Conservation (phyloP, 345 rosid genomes). For the Dipteronia sinensis region DNA sequence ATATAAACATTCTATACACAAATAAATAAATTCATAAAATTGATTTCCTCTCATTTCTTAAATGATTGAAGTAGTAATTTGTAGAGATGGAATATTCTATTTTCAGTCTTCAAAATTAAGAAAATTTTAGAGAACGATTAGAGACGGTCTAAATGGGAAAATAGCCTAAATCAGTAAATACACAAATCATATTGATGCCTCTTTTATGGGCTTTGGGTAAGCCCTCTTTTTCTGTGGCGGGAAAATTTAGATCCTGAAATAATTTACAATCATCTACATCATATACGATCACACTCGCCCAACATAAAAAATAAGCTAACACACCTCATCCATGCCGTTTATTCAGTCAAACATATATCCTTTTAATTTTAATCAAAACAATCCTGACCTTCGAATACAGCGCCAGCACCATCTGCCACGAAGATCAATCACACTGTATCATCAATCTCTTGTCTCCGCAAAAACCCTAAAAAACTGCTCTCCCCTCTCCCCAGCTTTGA, state of each 20-base stretch:
- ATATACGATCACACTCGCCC: neutral
- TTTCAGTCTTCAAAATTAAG: no score
- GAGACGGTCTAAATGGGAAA: no score
- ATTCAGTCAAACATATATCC: neutral
- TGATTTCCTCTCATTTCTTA: no score
- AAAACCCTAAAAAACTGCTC: constrained; percentile 1
- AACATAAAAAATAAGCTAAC: neutral
- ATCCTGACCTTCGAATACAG: neutral
- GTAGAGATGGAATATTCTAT: no score
- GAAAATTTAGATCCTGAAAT: neutral
- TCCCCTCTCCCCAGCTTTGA: neutral
- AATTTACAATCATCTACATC: neutral
- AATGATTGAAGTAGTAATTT: no score
- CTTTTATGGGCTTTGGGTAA: neutral
- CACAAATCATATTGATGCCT: no score
- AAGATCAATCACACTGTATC: neutral
- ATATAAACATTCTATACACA: no score
- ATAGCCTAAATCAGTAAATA: no score
- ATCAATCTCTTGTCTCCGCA: neutral
- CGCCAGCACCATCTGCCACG: neutral
- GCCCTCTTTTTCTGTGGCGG: neutral
- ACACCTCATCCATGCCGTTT: neutral
- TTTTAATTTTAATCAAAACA: neutral
- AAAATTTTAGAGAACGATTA: no score
- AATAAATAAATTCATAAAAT: no score